Conservation (phyloP, 352 stramenopile species). For the Phytophthora citricola region DNA sequence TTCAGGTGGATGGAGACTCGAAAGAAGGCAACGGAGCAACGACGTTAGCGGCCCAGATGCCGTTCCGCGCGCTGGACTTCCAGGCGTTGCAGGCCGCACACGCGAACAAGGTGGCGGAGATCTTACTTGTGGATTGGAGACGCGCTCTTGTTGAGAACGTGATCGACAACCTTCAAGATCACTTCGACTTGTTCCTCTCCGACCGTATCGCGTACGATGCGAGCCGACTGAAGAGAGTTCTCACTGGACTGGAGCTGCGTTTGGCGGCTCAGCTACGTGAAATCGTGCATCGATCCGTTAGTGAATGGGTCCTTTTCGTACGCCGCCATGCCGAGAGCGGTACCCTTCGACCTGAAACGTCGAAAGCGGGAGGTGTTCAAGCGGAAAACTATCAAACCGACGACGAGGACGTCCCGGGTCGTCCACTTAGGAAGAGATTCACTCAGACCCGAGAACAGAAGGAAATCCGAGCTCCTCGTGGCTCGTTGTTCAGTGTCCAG, state of each 20-base stretch:
- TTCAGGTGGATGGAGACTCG: conserved; percentile 56
- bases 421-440: conserved; percentile 6
- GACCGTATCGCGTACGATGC: conserved; percentile 63
- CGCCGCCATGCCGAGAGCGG: conserved; percentile 22
- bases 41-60: conserved; percentile 66
- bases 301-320: conserved; percentile 73
- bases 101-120: conserved; percentile 79
- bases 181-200: conserved; percentile 94
- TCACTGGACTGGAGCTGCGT: conserved; percentile 88
- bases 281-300: conserved; percentile 64
- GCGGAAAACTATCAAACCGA: not conserved
- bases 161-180: conserved; percentile 94
- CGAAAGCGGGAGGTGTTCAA: conserved; percentile 7
- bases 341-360: not conserved
- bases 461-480: conserved; percentile 50
- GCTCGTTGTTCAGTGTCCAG: conserved; percentile 88
- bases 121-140: conserved; percentile 88
- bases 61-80: conserved; percentile 89
- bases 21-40: conserved; percentile 1
- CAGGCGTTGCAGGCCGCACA: conserved; percentile 75
- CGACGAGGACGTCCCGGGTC: conserved; percentile 5
- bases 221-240: conserved; percentile 72
- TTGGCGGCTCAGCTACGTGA: conserved; percentile 86
- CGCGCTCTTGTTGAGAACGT: conserved; percentile 92
- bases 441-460: conserved; percentile 17